Percentiles rank a stretch among this genome's conserved stretches.
Conservation (phyloP, 441 rosid species). For the Croton setiger region DNA sequence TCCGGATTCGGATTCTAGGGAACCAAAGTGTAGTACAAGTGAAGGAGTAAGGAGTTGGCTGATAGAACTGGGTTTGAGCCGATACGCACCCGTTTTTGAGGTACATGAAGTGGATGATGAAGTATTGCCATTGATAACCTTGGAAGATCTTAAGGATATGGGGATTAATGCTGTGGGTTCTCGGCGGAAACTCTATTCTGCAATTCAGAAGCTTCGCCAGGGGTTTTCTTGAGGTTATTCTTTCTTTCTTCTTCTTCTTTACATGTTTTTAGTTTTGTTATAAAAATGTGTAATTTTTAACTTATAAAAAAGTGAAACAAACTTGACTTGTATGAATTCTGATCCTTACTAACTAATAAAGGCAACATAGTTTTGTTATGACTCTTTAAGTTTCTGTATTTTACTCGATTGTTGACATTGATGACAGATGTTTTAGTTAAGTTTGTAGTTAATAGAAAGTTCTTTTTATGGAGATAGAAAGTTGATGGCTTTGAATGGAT, state of each 20-base stretch:
- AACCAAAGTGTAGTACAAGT: slow-evolving; percentile 23
- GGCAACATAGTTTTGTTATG: slow-evolving; percentile 15
- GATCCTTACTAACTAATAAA: slow-evolving; percentile 21
- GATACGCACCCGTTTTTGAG: slow-evolving; percentile 71
- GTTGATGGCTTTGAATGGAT: background rate
- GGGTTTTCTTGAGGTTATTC: slow-evolving; percentile 44
- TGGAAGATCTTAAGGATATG: slow-evolving; percentile 79
- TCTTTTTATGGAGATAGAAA: slow-evolving; percentile 3
- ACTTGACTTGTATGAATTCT: slow-evolving; percentile 22
- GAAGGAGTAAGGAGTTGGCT: slow-evolving; percentile 60
- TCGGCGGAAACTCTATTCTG: slow-evolving; percentile 54
- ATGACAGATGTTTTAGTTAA: background rate
- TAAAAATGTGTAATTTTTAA: background rate
- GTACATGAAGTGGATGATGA: slow-evolving; percentile 68
- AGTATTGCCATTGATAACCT: slow-evolving; percentile 57
- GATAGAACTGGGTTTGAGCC: slow-evolving; percentile 58
- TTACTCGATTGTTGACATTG: background rate
- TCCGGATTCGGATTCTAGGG: slow-evolving; percentile 26
- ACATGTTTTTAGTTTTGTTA: background rate
- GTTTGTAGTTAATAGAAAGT: background rate
- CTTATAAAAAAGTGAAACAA: background rate
- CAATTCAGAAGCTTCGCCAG: slow-evolving; percentile 60
- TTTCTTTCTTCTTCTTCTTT: background rate
- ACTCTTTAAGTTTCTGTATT: slow-evolving; percentile 5
- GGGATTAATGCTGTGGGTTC: slow-evolving; percentile 75